These are phyloP conservation scores for Penicillium fimorum DNA, from an alignment of 495 filamentous ascomycete species.

Conservation along the genomic window DNA sequence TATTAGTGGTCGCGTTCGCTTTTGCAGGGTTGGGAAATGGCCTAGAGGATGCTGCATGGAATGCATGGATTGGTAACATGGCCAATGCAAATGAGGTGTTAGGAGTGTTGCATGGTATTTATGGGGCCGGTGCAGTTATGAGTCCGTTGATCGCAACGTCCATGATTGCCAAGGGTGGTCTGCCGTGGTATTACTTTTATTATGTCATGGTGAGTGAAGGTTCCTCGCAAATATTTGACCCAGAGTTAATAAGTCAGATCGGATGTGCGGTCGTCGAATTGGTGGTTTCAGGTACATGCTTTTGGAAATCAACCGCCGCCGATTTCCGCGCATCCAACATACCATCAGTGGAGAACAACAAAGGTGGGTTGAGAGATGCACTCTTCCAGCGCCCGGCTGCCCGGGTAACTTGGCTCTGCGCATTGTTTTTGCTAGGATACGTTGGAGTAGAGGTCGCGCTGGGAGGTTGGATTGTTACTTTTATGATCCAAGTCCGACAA, in stretches of 20 bases:
- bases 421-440: conserved; percentile 75
- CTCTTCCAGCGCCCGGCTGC: conserved; percentile 47
- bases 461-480: conserved; percentile 68
- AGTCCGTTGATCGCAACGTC: conserved; percentile 57
- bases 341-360: conserved; percentile 27
- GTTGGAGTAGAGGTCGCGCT: conserved; percentile 84
- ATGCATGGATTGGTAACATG: conserved; percentile 64
- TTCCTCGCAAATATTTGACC: background rate
- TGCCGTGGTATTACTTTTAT: conserved; percentile 60
- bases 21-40: conserved; percentile 65
- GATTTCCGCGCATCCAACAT: conserved; percentile 54
- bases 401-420: conserved; percentile 70
- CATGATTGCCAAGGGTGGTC: conserved; percentile 47
- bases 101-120: conserved; percentile 57
- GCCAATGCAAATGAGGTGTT: conserved; percentile 59
- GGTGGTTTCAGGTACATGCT: conserved; percentile 50
- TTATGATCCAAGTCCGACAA: conserved; percentile 60
- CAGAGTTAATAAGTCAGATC: conserved; percentile 40
- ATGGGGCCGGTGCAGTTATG: conserved; percentile 57
- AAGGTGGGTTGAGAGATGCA: conserved; percentile 56
- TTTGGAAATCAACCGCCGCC: conserved; percentile 65
- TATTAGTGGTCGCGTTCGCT: conserved; percentile 55
- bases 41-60: conserved; percentile 62
- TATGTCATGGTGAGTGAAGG: conserved; percentile 54
- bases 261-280: conserved; percentile 63